Evolutionary conservation across 148 eudicot genomes (phyloP), one percentile per base, ranked within the genome.

Genomic region (Polygonum maritimum): DNA sequence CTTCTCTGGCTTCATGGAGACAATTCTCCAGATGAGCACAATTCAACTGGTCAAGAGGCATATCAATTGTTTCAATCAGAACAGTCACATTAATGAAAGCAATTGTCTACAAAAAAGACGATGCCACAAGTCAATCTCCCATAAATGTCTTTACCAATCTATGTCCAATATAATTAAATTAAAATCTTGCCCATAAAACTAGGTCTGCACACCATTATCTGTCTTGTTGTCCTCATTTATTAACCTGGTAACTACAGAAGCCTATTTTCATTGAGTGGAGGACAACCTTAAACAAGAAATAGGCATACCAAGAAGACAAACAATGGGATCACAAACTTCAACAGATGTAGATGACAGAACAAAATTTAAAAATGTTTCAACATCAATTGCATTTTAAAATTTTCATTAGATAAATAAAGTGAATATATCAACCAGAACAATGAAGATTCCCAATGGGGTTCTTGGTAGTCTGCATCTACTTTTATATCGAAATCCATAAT

Each of bases 21-120:
- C 91, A 89, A 69, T 92, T 96, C 86, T 92, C 99, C 69, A 92
- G 79, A 80, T 91, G 98, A 82, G 95, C 99, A 83, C 97, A 92
- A 79, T 96, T 96, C 92, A 96, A 83, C 99, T 96, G 90, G 57
- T 78, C 40, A 76, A 74, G 51, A 79, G 39, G 48, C 39, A 80
- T 5, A 67, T 15, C 14, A 33, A 67, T 67, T 35, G 35, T 14
- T 67, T 36, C 41, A 15, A 67, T 67, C 71, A 67, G 71, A 16
- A 26, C 39, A 60, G 8, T 60, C 12, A 8, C 7, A 31, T 60
- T 26, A 60, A 60, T 2, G n/a, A 19, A n/a, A 5, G 0, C 47
- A 44, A 7, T 44, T 7, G 47, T 44, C 26, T 19, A n/a, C 19
- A 21, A 54, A n/a, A 2, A 26, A 54, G 21, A 26, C 7, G 9